phyloP scores from a whole-genome alignment of 495 filamentous ascomycete species.

The Wilcoxina mikolae region DNA sequence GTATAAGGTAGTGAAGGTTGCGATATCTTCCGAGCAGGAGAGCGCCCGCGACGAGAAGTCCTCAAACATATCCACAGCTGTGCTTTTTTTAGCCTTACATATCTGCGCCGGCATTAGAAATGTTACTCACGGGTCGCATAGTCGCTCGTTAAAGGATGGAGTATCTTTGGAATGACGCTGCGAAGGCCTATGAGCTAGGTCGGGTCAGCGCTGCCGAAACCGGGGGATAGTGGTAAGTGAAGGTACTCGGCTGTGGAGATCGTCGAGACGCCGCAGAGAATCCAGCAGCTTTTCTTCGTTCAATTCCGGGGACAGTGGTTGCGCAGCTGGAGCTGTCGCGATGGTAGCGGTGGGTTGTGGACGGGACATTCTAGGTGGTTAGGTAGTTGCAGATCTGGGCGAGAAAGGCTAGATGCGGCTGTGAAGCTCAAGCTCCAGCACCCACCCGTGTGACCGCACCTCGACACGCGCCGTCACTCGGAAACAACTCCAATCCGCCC shows the following conservation, averaged over 20 bases:
- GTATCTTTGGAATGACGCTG: conserved; percentile 23
- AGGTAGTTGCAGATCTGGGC: background rate
- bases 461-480: too few species aligned
- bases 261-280: conserved; percentile 22
- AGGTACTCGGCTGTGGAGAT: conserved; percentile 22
- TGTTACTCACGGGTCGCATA: conserved; percentile 22
- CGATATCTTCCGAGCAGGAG: conserved; percentile 20
- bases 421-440: too few species aligned
- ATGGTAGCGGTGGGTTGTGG: background rate
- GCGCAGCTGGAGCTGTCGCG: background rate
- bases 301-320: background rate
- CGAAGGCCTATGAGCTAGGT: conserved; percentile 21
- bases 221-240: background rate
- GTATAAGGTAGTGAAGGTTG: conserved; percentile 19
- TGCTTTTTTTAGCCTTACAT: background rate
- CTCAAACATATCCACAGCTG: conserved; percentile 7
- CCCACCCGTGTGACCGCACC: too few species aligned
- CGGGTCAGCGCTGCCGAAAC: background rate
- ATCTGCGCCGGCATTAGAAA: background rate
- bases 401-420: too few species aligned
- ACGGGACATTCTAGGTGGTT: background rate
- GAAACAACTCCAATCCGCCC: too few species aligned
- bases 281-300: conserved; percentile 22
- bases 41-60: conserved; percentile 22
- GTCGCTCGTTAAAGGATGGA: conserved; percentile 13